Conservation (phyloP, 23 red algal genomes). For the Gracilariopsis chorda region DNA sequence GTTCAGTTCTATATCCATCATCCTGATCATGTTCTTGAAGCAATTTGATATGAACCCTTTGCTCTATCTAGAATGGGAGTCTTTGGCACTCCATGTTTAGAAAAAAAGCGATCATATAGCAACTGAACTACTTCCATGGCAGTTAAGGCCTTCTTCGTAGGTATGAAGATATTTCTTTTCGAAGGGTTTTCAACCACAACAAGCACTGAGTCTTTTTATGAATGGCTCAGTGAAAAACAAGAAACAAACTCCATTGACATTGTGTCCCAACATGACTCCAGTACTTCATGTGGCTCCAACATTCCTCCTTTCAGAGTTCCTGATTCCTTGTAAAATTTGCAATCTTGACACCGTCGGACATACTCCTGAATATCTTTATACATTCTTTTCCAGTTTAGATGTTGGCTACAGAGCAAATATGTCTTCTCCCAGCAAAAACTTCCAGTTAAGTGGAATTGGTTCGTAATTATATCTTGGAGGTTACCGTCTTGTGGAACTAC, state of each 20-base stretch:
- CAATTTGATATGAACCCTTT: neutral
- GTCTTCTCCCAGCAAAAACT: neutral
- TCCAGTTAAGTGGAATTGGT: neutral
- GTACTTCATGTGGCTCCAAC: neutral
- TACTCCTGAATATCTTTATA: neutral
- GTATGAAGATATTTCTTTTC: neutral
- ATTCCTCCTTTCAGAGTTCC: neutral
- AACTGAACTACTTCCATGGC: neutral
- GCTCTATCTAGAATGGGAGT: neutral
- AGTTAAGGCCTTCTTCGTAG: neutral
- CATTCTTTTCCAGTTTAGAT: neutral
- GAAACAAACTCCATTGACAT: neutral
- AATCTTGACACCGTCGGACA: neutral
- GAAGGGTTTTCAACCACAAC: neutral
- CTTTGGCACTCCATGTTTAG: neutral
- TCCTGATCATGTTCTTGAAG: neutral
- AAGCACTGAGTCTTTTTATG: neutral
- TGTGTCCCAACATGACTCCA: neutral
- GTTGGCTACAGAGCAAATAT: neutral
- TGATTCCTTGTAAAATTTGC: neutral
- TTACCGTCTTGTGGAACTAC: no score
- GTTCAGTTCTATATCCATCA: neutral
- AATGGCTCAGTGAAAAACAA: neutral
- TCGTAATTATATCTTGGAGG: no score
- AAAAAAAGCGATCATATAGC: neutral